Conservation (phyloP, 2,329 filamentous ascomycete species). For the Claviceps paspali region DNA sequence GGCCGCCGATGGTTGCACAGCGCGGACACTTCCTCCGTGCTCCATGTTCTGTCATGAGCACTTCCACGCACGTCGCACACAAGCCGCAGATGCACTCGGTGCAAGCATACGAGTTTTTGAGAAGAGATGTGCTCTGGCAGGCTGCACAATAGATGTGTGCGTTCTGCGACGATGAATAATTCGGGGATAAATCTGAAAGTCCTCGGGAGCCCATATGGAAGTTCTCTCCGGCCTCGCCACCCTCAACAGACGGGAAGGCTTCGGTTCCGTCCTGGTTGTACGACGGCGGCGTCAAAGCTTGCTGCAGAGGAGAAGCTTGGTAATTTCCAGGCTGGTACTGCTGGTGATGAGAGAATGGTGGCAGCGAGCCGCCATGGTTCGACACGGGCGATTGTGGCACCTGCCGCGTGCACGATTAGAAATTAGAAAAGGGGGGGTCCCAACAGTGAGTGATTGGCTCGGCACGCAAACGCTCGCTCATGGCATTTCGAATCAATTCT, state of each 20-base stretch:
- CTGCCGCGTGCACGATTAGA: slow-evolving; percentile 21
- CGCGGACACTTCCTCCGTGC: slow-evolving; percentile 63
- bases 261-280: slow-evolving; percentile 54
- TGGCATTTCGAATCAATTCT: slow-evolving; percentile 24
- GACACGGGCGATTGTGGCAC: slow-evolving; percentile 51
- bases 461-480: no score
- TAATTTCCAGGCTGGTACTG: slow-evolving; percentile 53
- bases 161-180: slow-evolving; percentile 54
- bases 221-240: slow-evolving; percentile 55
- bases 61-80: slow-evolving; percentile 75
- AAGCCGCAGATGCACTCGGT: slow-evolving; percentile 93
- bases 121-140: slow-evolving; percentile 59
- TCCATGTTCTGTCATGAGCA: slow-evolving; percentile 61
- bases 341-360: slow-evolving; percentile 46
- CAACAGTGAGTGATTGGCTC: no score
- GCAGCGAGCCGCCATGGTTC: slow-evolving; percentile 45
- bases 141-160: slow-evolving; percentile 89
- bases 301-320: slow-evolving; percentile 79
- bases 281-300: slow-evolving; percentile 71
- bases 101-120: slow-evolving; percentile 81
- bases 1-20: slow-evolving; percentile 63
- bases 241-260: slow-evolving; percentile 80
- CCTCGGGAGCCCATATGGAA: slow-evolving; percentile 55
- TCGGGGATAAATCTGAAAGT: slow-evolving; percentile 55
- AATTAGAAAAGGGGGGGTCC: background rate